Evolutionary conservation across 176 grass and related monocot genomes (phyloP).

Genomic region (Bonia amplexicaulis): DNA sequence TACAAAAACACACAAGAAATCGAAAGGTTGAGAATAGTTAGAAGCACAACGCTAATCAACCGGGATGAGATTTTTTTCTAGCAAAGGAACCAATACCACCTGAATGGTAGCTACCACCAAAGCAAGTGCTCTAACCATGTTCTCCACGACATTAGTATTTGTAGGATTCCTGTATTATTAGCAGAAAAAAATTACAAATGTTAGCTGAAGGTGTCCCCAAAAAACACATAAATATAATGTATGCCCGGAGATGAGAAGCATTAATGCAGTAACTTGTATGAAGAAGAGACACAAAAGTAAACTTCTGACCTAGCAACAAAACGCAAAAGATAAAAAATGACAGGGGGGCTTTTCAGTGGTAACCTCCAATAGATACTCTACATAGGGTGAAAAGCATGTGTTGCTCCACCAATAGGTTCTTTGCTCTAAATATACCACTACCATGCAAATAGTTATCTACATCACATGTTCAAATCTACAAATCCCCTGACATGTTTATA

Average conservation of each 20-base stretch:
- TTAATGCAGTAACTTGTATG: neutral
- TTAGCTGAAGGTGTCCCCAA: neutral
- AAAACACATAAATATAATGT: neutral
- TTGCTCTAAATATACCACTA: constrained; percentile 5
- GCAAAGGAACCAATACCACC: constrained; percentile 53
- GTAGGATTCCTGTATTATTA: constrained; percentile 64
- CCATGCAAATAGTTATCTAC: neutral
- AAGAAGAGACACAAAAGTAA: constrained; percentile 5
- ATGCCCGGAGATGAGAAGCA: constrained; percentile 12
- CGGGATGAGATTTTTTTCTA: constrained; percentile 5
- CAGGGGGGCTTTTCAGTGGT: neutral
- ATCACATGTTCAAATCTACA: constrained; percentile 7
- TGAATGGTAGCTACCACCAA: constrained; percentile 87
- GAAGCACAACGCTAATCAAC: neutral
- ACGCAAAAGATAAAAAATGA: neutral
- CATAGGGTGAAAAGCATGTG: neutral
- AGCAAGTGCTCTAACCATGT: constrained; percentile 90
- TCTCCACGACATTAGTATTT: constrained; percentile 99
- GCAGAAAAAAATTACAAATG: constrained; percentile 6
- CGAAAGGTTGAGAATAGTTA: neutral
- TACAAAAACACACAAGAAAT: neutral
- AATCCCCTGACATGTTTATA: neutral
- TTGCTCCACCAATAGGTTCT: neutral
- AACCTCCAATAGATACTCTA: neutral
- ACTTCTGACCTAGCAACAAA: neutral